Conservation (phyloP, 208 protist species). For the Phytomonas francai region DNA sequence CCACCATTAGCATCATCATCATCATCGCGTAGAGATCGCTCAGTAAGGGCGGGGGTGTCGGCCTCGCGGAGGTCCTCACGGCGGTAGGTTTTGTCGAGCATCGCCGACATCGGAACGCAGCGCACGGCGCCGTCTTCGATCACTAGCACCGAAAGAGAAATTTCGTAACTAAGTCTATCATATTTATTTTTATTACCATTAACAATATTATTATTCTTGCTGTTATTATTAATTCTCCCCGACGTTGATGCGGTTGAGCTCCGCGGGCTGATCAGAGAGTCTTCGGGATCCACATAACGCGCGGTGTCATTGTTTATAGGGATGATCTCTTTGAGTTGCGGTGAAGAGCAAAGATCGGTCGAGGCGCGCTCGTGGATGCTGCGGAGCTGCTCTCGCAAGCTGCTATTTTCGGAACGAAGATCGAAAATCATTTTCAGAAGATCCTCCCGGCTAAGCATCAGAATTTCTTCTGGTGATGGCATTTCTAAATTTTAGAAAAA, state of each 20-base stretch:
- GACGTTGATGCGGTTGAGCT: no score
- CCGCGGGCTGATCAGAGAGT: no score
- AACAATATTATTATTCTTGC: not conserved
- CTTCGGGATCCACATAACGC: no score
- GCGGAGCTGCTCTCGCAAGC: conserved; percentile 48
- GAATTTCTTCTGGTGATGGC: conserved; percentile 5
- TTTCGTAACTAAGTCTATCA: conserved; percentile 30
- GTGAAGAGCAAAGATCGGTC: no score
- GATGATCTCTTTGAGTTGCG: no score
- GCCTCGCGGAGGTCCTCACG: conserved; percentile 69
- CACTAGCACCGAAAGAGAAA: conserved; percentile 83
- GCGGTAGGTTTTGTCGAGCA: conserved; percentile 77
- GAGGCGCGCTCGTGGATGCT: conserved; percentile 6
- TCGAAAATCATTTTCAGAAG: conserved; percentile 57
- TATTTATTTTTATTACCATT: not conserved
- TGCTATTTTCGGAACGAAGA: conserved; percentile 46
- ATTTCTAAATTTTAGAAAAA: conserved; percentile 4
- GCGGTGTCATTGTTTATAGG: no score
- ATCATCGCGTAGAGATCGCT: conserved; percentile 37
- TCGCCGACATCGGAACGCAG: conserved; percentile 57
- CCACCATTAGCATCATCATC: not conserved
- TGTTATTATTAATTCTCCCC: not conserved
- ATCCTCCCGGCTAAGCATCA: conserved; percentile 33
- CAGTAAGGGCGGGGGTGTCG: conserved; percentile 73
- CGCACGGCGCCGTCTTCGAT: conserved; percentile 78